Percentiles rank a stretch among this genome's conserved stretches.
phyloP scores from a whole-genome alignment of 2,329 filamentous ascomycete genomes.

The Scedosporium dehoogii region DNA sequence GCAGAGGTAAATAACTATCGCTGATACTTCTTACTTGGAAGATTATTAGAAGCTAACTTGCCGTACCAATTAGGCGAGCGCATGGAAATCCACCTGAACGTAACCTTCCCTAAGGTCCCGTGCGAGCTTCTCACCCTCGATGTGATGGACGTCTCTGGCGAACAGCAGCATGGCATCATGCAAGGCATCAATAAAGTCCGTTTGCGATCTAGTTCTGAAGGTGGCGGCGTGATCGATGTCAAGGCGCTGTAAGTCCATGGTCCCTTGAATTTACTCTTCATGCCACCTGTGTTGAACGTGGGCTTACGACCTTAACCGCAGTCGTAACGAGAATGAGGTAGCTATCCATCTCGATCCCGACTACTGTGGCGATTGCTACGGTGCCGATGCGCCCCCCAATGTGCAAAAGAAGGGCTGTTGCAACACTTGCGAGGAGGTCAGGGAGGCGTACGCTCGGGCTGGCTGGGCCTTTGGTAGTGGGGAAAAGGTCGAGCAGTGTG shows the following conservation, averaged over 20 bases:
- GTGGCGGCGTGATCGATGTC: conserved; percentile 64
- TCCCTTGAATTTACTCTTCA: neutral
- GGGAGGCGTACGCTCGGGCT: conserved; percentile 81
- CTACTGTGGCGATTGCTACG: conserved; percentile 93
- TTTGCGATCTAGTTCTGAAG: conserved; percentile 60
- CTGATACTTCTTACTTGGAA: neutral
- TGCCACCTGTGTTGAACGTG: too few species aligned
- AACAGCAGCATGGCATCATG: conserved; percentile 88
- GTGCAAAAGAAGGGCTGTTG: conserved; percentile 82
- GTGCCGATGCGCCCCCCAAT: conserved; percentile 61
- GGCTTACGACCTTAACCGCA: neutral
- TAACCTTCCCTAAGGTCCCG: conserved; percentile 86
- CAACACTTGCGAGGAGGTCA: conserved; percentile 93
- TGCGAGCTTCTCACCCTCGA: conserved; percentile 95
- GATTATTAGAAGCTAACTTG: conserved; percentile 12
- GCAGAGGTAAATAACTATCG: conserved; percentile 55
- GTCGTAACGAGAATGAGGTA: conserved; percentile 28
- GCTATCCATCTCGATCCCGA: conserved; percentile 74
- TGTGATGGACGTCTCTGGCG: conserved; percentile 97
- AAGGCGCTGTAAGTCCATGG: conserved; percentile 49
- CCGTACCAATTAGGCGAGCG: conserved; percentile 60
- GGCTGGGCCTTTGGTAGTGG: conserved; percentile 93
- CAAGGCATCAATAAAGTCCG: conserved; percentile 90
- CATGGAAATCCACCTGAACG: conserved; percentile 98
- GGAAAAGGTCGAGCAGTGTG: conserved; percentile 88